phyloP scores from a whole-genome alignment of 78 protist genomes.

The slime mould (Dictyostelium discoideum) region DNA sequence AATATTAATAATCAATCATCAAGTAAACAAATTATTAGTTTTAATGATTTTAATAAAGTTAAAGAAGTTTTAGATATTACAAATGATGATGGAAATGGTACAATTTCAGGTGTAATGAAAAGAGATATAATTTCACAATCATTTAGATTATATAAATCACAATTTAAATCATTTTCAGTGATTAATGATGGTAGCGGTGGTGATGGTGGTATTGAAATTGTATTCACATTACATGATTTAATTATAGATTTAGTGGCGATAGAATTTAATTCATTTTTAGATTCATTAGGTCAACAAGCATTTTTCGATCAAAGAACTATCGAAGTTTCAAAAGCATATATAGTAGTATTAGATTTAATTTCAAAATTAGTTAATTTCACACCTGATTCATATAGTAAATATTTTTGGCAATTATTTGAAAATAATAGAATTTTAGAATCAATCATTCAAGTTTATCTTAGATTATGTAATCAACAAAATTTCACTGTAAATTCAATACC shows the following conservation, averaged over 20 bases:
- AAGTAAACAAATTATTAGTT: not conserved
- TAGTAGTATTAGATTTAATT: not conserved
- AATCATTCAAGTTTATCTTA: not conserved
- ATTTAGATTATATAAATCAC: not conserved
- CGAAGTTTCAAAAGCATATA: not conserved
- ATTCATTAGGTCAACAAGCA: not conserved
- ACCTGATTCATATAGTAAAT: not conserved
- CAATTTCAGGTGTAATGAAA: not conserved
- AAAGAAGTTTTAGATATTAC: not conserved
- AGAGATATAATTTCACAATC: not conserved
- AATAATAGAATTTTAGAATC: not conserved
- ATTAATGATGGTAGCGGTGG: not conserved
- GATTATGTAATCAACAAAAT: not conserved
- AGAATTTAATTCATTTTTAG: not conserved
- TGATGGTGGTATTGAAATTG: not conserved
- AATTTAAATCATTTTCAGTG: slow-evolving; percentile 1
- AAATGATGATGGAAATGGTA: not conserved
- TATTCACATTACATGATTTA: not conserved
- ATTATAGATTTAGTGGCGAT: not conserved
- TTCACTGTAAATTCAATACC: not conserved
- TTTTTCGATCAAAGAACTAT: not conserved
- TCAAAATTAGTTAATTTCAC: not conserved
- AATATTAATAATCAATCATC: not conserved
- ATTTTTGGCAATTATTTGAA: slow-evolving; percentile 25
- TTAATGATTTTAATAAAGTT: not conserved